phyloP scores from a whole-genome alignment of 768 basidiomycete species.

The Auricularia auricula-judae region DNA sequence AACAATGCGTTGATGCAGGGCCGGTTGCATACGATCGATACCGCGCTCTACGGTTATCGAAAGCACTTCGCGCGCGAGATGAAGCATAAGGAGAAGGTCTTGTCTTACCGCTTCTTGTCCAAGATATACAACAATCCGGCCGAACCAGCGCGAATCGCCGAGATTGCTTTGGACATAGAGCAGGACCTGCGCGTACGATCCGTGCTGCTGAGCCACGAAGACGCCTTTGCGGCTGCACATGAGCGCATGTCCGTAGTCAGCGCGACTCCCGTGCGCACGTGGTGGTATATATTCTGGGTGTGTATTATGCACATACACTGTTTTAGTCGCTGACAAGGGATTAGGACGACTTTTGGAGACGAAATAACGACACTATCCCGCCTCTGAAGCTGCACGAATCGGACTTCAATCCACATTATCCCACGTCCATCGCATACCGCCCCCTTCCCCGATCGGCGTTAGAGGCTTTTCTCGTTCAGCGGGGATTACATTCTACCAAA shows the following conservation, averaged over 20 bases:
- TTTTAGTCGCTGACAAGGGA: background rate
- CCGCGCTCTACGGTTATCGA: conserved; percentile 40
- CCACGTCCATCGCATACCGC: conserved; percentile 59
- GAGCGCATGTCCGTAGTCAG: conserved; percentile 43
- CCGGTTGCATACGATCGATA: conserved; percentile 33
- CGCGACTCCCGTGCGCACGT: conserved; percentile 37
- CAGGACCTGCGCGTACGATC: conserved; percentile 43
- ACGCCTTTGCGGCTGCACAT: conserved; percentile 38
- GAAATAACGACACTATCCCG: conserved; percentile 49
- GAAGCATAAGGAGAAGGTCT: conserved; percentile 36
- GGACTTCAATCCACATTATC: conserved; percentile 65
- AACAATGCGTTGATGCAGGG: conserved; percentile 41
- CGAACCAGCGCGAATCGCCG: conserved; percentile 31
- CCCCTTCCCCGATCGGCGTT: conserved; percentile 55
- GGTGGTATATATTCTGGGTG: conserved; percentile 80
- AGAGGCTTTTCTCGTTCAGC: conserved; percentile 51
- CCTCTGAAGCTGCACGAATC: conserved; percentile 35
- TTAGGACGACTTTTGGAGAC: conserved; percentile 67
- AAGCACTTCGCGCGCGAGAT: conserved; percentile 36
- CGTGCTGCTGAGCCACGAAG: conserved; percentile 35
- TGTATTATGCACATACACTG: conserved; percentile 10
- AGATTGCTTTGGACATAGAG: conserved; percentile 38
- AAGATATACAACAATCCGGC: conserved; percentile 48
- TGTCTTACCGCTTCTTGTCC: conserved; percentile 54
- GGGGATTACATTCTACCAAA: conserved; percentile 42